Evolutionary conservation across 139 green algal genomes (phyloP).

Genomic region (Tetradesmus lagerheimii): DNA sequence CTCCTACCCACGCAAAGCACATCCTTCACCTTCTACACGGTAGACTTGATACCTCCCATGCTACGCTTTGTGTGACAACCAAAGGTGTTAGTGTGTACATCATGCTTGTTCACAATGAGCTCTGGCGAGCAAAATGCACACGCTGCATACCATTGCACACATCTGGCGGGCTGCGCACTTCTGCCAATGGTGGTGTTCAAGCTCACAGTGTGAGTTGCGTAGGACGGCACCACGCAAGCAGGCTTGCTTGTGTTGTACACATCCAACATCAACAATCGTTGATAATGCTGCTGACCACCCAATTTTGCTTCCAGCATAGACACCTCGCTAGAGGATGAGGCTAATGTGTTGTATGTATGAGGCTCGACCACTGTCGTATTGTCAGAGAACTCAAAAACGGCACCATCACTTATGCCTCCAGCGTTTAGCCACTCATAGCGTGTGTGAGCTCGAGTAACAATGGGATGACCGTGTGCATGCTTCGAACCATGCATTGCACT

Average conservation of each 20-base stretch:
- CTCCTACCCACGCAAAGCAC: too few species aligned
- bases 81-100: neutral
- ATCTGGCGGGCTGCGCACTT: neutral
- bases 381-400: neutral
- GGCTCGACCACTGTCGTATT: neutral
- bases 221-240: neutral
- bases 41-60: too few species aligned
- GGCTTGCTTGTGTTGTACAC: constrained; percentile 1
- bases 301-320: neutral
- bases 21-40: too few species aligned
- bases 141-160: neutral
- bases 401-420: neutral
- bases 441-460: neutral
- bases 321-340: too few species aligned
- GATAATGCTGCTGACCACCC: neutral
- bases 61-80: too few species aligned
- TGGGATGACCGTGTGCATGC: neutral
- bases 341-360: neutral
- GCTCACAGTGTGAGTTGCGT: neutral
- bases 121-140: neutral
- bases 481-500: too few species aligned
- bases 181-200: neutral
- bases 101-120: neutral
- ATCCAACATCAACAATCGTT: neutral
- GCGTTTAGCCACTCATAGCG: neutral